Evolutionary conservation across 805 yeast species (phyloP), one percentile per base, ranked within the genome.

Genomic region (Geotrichum ghanense): DNA sequence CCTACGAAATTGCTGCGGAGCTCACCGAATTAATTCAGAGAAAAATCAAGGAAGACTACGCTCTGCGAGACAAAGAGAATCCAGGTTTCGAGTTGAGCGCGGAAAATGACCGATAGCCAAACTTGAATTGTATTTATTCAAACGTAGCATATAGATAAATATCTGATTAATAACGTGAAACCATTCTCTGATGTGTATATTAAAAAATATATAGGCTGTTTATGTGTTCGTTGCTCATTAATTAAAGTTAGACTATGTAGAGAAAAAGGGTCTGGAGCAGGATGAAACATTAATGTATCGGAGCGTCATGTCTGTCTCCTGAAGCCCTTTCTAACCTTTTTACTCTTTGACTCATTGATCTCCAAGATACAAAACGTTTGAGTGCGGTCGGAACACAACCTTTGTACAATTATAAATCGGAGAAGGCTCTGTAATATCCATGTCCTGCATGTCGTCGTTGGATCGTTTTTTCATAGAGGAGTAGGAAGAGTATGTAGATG

Each of bases 11-110:
- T 25, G 92, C 86, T 6, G 79, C 76, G 47, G 57, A 60, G 22
- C 58, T 84, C 49, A 84, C 95, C 0, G 78, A 78, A 25, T 68
- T 75, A 57, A 83, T 90, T 41, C 72, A 77, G 44, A 53, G 60
- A 3, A 67, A 73, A 12, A 60, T 89, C 26, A 74, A 75, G 48
- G 66, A 67, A 22, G 89, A 84, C 54, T 76, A 71, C 39, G 61
- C 62, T 25, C 57, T 56, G 34, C 66, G 84, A 47, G 74, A 77
- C 53, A 58, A 60, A 42, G 68, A 67, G 4, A 65, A 65, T 37
- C 47, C 56, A 41, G 63, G 56, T 25, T 48, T 56, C 2, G 50
- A 54, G 35, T 52, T 64, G 14, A 45, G 46, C 37, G 64, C 63
- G 10, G 63, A 60, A 31, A 60, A 61, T 41, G 60, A 53, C 20